phyloP scores from a whole-genome alignment of 2,329 filamentous ascomycete species.

The Fonsecaea nubica region DNA sequence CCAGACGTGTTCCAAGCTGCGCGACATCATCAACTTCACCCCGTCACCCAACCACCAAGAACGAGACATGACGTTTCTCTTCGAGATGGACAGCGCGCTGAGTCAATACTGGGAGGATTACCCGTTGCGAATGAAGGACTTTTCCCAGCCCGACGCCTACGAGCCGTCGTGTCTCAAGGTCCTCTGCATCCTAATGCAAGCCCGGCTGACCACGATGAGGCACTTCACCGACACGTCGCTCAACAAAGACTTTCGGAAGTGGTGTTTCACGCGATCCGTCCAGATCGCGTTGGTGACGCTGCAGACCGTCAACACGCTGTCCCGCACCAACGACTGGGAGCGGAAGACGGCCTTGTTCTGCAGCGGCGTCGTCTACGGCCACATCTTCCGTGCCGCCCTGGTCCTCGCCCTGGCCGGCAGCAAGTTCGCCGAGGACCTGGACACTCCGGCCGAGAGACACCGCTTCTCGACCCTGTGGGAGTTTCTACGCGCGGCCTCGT shows the following conservation, averaged over 20 bases:
- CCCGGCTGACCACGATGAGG: not conserved
- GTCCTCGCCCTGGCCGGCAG: not conserved
- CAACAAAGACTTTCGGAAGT: constrained; percentile 5
- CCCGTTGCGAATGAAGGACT: not conserved
- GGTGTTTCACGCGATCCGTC: not conserved
- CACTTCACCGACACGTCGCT: constrained; percentile 4
- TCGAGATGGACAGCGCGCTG: not conserved
- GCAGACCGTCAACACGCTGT: not conserved
- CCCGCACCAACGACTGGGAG: not conserved
- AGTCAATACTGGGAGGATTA: not conserved
- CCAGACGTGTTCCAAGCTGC: not conserved
- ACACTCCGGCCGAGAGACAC: no score
- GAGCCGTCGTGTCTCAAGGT: not conserved
- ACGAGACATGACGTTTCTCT: not conserved
- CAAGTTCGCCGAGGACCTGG: no score
- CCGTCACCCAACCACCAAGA: not conserved
- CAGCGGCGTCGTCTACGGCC: constrained; percentile 1
- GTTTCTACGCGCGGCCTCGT: no score
- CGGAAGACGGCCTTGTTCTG: not conserved
- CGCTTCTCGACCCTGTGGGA: no score
- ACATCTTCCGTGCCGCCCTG: constrained; percentile 1
- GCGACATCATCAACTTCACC: not conserved
- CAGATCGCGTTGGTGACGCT: not conserved
- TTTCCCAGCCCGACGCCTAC: not conserved
- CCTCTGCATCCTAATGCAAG: constrained; percentile 45